Base-by-base conservation (phyloP, 2,329 filamentous ascomycete species). In the Penicillium sp. region DNA sequence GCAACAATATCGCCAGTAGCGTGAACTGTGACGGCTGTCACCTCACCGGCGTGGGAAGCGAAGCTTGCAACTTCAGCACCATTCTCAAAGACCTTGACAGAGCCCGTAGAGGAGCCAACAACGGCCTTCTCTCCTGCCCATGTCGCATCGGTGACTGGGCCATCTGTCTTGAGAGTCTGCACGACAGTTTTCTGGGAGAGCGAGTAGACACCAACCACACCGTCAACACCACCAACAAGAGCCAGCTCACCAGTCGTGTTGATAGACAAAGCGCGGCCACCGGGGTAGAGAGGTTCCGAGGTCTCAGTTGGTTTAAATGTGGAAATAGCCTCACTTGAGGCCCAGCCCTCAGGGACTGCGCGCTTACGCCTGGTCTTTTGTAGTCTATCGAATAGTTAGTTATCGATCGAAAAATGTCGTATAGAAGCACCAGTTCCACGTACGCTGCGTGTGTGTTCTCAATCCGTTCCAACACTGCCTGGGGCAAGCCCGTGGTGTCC, bases 311-410 rank as follows among this genome's bases (percentile, higher is more conserved):
- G 75, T 36, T 83, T 80, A 70, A 86, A 88, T 38, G 79, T 74
- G 52, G 82, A 80, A 44, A 99, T 81, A 6, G 85, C 82, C 51
- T 96, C 90, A 44, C 84, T 75, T 6, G 88, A 91, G 4, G 87
- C 89, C 93, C 94, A 97, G 54, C 84, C 90, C 59, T 90, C 85
- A 31, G 94, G 93, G 36, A 95, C 80, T 8, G 91, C 84, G 59
- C 94, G 89, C 83, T 95, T 97, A 78, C 93, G 90, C 70, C 94
- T 90, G 47, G 89, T 89, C 72, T 91, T 91, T 57, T 90, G 94
- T 57, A 97, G 82, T 68, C 91, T 96, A 57, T 66, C 61, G 61
- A 64, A 25, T 44, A 7, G 34, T 50, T 47, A 50, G 52, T 66
- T 53, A 64, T 59, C 65, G 56, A 69, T 58, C n/a, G 4, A 45